phyloP scores from a whole-genome alignment of 495 filamentous ascomycete species.

The Penicillium antarcticum region DNA sequence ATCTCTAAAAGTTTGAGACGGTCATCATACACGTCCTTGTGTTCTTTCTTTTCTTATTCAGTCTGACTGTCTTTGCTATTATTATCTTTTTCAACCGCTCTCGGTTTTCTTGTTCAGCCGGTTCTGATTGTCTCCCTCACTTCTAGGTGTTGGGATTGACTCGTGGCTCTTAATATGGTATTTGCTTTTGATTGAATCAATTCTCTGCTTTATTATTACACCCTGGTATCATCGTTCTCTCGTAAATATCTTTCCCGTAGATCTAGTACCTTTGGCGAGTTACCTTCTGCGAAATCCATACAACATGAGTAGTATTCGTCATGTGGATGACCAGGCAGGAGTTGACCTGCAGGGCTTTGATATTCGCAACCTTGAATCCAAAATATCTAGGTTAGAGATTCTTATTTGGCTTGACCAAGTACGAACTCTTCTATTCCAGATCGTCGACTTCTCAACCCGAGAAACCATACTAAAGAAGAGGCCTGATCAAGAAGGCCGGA shows the following conservation, averaged over 20 bases:
- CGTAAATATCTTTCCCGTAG: neutral
- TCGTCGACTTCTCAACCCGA: no score
- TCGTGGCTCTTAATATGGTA: slow-evolving; percentile 44
- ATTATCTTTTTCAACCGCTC: slow-evolving; percentile 12
- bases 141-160: slow-evolving; percentile 40
- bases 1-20: slow-evolving; percentile 22
- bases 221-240: neutral
- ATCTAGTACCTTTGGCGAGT: neutral
- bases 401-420: no score
- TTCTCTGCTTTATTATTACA: slow-evolving; percentile 4
- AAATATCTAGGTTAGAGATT: no score
- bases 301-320: no score
- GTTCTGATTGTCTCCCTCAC: slow-evolving; percentile 54
- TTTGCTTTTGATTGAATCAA: slow-evolving; percentile 9
- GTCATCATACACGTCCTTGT: slow-evolving; percentile 11
- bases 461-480: no score
- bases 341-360: no score
- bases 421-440: no score
- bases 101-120: slow-evolving; percentile 32
- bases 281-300: no score
- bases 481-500: no score
- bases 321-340: no score
- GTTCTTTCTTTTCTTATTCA: slow-evolving; percentile 20
- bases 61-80: slow-evolving; percentile 18
- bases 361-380: no score